Evolutionary conservation across 257 asterid genomes (phyloP), one percentile per base, ranked within the genome.

Genomic region (Asclepias syriaca): DNA sequence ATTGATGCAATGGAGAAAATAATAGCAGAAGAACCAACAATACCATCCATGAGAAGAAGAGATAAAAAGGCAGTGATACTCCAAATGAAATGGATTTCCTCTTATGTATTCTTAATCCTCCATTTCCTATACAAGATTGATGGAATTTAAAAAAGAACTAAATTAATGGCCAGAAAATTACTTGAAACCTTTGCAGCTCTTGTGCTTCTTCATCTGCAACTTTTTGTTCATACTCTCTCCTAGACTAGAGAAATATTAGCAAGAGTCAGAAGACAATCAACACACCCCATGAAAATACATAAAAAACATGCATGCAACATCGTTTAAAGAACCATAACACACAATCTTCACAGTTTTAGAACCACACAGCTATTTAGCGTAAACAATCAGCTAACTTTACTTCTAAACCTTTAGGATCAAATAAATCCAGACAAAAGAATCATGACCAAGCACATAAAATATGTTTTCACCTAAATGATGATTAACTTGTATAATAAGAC

Each of bases 111-210:
- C 54, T 70, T 37, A 19, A 21, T 53, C 15, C 21, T 69, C 65
- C 49, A 70, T 55, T 68, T 7, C 13, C 9, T 29, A 37, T 11
- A 40, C 5, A 34, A 59, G n/a, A 27, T 29, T 59, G 65, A 27
- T 4, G 21, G 22, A 61, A 32, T 49, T 40, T 37, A 34, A 45
- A 9, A 58, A 59, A 74, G 43, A 11, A 60, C 61, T 54, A 81
- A 69, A 16, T 60, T 70, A 73, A 48, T 66, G 68, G 55, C 32
- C n/a, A 69, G 74, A 71, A 67, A 74, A 63, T 66, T 75, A 93
- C 98, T 90, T 91, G 97, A 81, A 94, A 94, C 81, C 85, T 81
- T 64, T 75, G 91, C 76, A 91, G 90, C 80, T 88, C 83, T 70
- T 75, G 77, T 71, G 84, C 91, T 83, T 94, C 99, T 81, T 91